Percentiles rank a stretch among this genome's conserved stretches.
These are phyloP conservation scores for Pelagomonas calceolata DNA, from an alignment of 108 stramenopile species.

Conservation along the genomic window DNA sequence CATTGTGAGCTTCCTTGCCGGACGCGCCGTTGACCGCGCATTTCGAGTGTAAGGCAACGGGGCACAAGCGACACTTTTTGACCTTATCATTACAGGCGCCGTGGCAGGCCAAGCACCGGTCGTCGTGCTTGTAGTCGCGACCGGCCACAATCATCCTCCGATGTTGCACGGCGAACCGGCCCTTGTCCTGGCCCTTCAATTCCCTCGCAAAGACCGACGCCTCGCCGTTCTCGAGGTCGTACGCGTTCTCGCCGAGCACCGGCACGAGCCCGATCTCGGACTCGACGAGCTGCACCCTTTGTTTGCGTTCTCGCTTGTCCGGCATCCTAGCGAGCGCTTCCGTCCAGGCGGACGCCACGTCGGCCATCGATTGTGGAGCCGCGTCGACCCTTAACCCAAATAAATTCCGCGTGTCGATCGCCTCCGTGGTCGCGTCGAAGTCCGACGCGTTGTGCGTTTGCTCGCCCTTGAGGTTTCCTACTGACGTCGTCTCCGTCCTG, in stretches of 20 bases:
- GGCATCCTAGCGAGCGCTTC: constrained; percentile 28
- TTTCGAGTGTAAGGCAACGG: not conserved
- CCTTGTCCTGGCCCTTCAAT: constrained; percentile 14
- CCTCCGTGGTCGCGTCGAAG: constrained; percentile 43
- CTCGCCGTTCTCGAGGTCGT: constrained; percentile 48
- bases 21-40: constrained; percentile 24
- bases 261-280: constrained; percentile 36
- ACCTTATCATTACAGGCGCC: too few species aligned
- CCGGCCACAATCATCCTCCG: too few species aligned
- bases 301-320: constrained; percentile 41
- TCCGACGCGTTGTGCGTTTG: constrained; percentile 23
- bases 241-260: constrained; percentile 51
- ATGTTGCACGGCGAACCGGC: too few species aligned
- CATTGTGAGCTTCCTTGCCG: constrained; percentile 27
- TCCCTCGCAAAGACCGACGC: constrained; percentile 49
- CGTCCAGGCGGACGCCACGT: constrained; percentile 10
- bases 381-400: constrained; percentile 42
- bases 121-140: too few species aligned
- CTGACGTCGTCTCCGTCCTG: constrained; percentile 37
- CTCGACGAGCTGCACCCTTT: constrained; percentile 37
- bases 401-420: constrained; percentile 35
- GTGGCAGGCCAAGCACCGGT: too few species aligned
- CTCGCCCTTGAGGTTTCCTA: constrained; percentile 37
- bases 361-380: not conserved
- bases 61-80: not conserved